A percentile compares a stretch with the other conserved stretches of the same genome.
Conservation (phyloP, 192 early-diverging fungal genomes). For the Gaertneriomyces semiglobifer region DNA sequence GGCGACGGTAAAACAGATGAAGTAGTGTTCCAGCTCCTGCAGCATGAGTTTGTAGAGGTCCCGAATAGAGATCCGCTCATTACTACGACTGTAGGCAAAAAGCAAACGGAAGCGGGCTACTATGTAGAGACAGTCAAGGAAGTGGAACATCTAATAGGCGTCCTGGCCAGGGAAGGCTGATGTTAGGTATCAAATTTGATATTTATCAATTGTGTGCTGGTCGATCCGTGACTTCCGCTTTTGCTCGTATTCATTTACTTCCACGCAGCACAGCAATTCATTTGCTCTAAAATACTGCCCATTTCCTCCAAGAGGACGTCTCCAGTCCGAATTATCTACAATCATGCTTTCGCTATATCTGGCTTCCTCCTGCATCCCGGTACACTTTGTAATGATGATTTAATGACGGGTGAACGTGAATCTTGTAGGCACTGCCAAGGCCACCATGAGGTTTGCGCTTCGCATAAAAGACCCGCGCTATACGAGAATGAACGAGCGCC, state of each 20-base stretch:
- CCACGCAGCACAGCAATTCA: too few relatives aligned
- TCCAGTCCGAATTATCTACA: too few relatives aligned
- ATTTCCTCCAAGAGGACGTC: too few relatives aligned
- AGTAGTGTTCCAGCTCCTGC: constrained; percentile 71
- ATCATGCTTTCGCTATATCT: neutral
- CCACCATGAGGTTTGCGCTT: constrained; percentile 32
- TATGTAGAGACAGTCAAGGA: constrained; percentile 68
- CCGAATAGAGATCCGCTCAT: constrained; percentile 43
- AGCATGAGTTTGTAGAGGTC: constrained; percentile 22
- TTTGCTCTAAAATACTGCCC: too few relatives aligned
- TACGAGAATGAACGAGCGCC: constrained; percentile 90
- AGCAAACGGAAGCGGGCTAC: constrained; percentile 87
- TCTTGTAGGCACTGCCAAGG: constrained; percentile 57
- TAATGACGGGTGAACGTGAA: constrained; percentile 64
- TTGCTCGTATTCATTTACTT: too few relatives aligned
- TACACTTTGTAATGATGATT: constrained; percentile 73
- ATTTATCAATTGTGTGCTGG: too few relatives aligned
- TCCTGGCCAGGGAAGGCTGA: constrained; percentile 5
- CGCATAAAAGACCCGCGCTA: constrained; percentile 79
- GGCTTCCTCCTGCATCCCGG: constrained; percentile 13
- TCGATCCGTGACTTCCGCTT: too few relatives aligned
- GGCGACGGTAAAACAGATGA: constrained; percentile 98
- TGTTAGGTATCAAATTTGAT: too few relatives aligned
- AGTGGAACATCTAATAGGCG: constrained; percentile 38
- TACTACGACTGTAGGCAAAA: constrained; percentile 94